Evolutionary conservation across 2,329 filamentous ascomycete species (phyloP).

Genomic region (Dactylella cylindrospora): DNA sequence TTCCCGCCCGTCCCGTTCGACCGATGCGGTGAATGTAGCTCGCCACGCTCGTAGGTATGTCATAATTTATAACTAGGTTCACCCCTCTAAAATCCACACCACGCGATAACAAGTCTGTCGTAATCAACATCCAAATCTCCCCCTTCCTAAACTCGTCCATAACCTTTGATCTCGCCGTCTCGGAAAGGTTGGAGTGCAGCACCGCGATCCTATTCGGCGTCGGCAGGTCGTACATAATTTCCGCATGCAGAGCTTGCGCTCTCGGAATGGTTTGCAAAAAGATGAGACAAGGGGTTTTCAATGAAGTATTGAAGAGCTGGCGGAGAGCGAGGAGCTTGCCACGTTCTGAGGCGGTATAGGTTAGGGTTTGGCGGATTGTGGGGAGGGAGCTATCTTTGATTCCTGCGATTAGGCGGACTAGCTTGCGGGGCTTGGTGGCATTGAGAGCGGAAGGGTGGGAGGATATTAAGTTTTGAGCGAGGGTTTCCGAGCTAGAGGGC

Average conservation of each 20-base stretch:
- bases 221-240: slow-evolving; percentile 92
- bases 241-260: slow-evolving; percentile 80
- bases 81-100: slow-evolving; percentile 94
- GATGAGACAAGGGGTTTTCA: slow-evolving; percentile 87
- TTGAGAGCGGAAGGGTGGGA: slow-evolving; percentile 17
- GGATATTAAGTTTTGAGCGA: slow-evolving; percentile 64
- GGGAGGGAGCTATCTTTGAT: slow-evolving; percentile 94
- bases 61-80: slow-evolving; percentile 96
- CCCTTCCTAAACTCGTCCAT: slow-evolving; percentile 89
- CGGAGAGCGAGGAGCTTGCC: slow-evolving; percentile 90
- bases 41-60: slow-evolving; percentile 87
- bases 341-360: slow-evolving; percentile 87
- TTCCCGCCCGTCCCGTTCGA: slow-evolving; percentile 82
- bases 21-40: slow-evolving; percentile 92
- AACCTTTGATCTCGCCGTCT: slow-evolving; percentile 71
- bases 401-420: slow-evolving; percentile 88
- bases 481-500: slow-evolving; percentile 83
- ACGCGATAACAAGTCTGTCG: slow-evolving; percentile 86
- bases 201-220: slow-evolving; percentile 79
- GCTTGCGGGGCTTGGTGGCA: slow-evolving; percentile 54
- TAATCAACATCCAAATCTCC: slow-evolving; percentile 95
- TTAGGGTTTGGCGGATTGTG: slow-evolving; percentile 83
- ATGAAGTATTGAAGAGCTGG: slow-evolving; percentile 68
- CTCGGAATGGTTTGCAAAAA: slow-evolving; percentile 96
- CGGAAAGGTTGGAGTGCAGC: slow-evolving; percentile 81